A percentile compares a stretch with the other conserved stretches of the same genome.
phyloP scores from a whole-genome alignment of 2,329 filamentous ascomycete genomes.

The Thielaviopsis ethacetica region DNA sequence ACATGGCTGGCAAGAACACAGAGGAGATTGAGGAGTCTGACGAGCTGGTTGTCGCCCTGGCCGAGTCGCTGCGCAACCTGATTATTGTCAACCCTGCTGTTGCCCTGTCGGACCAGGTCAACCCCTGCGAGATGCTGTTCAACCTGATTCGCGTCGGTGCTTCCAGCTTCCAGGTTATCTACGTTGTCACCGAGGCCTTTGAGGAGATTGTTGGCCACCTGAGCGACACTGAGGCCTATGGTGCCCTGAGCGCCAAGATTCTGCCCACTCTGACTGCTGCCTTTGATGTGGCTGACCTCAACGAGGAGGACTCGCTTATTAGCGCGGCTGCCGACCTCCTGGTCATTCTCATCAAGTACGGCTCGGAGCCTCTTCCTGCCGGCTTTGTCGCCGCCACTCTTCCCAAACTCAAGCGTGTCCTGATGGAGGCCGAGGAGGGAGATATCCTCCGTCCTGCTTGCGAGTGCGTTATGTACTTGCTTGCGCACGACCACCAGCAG shows the following conservation, averaged over 20 bases:
- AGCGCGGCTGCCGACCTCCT: conserved; percentile 78
- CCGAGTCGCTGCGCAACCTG: conserved; percentile 69
- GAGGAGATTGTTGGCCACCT: conserved; percentile 67
- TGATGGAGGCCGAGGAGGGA: conserved; percentile 73
- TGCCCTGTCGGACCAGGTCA: conserved; percentile 53
- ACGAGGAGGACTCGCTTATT: conserved; percentile 68
- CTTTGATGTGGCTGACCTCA: conserved; percentile 75
- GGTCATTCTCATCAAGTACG: conserved; percentile 64
- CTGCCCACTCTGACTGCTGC: conserved; percentile 76
- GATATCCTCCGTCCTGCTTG: conserved; percentile 78
- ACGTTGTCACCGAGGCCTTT: conserved; percentile 78
- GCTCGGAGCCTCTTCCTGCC: conserved; percentile 66
- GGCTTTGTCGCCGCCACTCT: conserved; percentile 75
- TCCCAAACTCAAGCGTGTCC: conserved; percentile 68
- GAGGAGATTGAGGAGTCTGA: conserved; percentile 76
- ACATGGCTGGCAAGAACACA: conserved; percentile 64
- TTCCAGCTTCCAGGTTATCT: conserved; percentile 76
- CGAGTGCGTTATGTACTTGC: conserved; percentile 72
- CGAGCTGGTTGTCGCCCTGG: conserved; percentile 77
- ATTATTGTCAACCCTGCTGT: conserved; percentile 66
- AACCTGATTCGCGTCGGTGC: conserved; percentile 76
- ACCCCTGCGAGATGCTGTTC: conserved; percentile 72
- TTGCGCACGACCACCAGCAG: conserved; percentile 79
- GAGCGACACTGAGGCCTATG: conserved; percentile 52
- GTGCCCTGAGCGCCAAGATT: conserved; percentile 67